These are phyloP conservation scores for Boletus sp. DNA, from an alignment of 768 basidiomycete species.

Conservation along the genomic window DNA sequence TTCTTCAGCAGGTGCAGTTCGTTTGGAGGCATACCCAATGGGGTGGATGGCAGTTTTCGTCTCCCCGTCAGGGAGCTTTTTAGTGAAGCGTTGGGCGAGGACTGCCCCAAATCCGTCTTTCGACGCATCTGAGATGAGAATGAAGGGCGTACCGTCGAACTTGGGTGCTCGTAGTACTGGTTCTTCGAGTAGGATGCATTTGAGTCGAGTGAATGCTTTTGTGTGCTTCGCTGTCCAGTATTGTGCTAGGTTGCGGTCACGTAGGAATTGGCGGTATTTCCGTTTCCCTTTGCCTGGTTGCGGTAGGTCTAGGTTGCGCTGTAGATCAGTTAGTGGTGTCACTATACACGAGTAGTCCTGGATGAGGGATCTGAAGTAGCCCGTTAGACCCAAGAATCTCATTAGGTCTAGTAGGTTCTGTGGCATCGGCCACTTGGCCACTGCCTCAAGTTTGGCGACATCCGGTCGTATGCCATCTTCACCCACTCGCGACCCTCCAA, in stretches of 20 bases:
- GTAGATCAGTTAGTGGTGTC: neutral
- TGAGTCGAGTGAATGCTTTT: slow-evolving; percentile 30
- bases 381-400: slow-evolving; percentile 8
- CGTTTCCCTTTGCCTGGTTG: neutral
- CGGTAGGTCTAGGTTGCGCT: neutral
- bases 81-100: slow-evolving; percentile 24
- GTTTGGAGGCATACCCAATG: too few species aligned
- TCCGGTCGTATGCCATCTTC: slow-evolving; percentile 2
- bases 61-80: neutral
- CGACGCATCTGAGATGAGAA: slow-evolving; percentile 36
- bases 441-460: neutral
- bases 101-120: too few species aligned
- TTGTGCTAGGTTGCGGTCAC: neutral
- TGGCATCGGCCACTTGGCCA: slow-evolving; percentile 3
- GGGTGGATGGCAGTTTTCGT: too few species aligned
- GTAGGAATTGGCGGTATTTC: neutral
- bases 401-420: neutral
- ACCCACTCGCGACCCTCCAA: neutral
- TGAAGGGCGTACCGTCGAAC: slow-evolving; percentile 38
- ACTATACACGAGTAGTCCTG: neutral
- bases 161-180: slow-evolving; percentile 10
- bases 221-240: slow-evolving; percentile 24
- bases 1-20: slow-evolving; percentile 31
- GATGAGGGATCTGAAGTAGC: slow-evolving; percentile 7
- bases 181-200: slow-evolving; percentile 22